Percentiles rank a stretch among this genome's conserved stretches.
Conservation (phyloP, 1,284 basidiomycete species). For the Cystobasidium pallidum region DNA sequence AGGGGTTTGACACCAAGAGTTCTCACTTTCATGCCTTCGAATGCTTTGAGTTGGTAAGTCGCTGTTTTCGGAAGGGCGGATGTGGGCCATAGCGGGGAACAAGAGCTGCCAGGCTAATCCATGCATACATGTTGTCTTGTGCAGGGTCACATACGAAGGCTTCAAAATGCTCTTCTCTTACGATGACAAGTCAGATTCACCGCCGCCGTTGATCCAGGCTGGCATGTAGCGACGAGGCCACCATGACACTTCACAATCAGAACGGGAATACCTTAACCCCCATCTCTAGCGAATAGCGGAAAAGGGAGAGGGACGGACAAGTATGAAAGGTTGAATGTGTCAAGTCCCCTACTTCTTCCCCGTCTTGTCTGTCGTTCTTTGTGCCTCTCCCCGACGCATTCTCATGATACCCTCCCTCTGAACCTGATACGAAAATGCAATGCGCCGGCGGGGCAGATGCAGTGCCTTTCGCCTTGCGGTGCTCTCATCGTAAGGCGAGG, state of each 20-base stretch:
- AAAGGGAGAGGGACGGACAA: background rate
- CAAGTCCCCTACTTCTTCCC: background rate
- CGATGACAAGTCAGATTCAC: slow-evolving; percentile 16
- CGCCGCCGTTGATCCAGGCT: slow-evolving; percentile 36
- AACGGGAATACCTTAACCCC: background rate
- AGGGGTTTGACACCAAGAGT: slow-evolving; percentile 90
- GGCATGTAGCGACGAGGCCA: slow-evolving; percentile 29
- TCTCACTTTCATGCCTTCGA: slow-evolving; percentile 94
- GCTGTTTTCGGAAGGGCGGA: too few relatives aligned
- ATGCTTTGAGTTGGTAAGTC: slow-evolving; percentile 86
- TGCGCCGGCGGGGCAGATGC: background rate
- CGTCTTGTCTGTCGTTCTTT: background rate
- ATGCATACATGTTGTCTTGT: background rate
- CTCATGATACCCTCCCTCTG: slow-evolving; percentile 1
- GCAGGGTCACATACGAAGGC: slow-evolving; percentile 53
- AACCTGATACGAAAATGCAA: background rate
- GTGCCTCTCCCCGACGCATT: background rate
- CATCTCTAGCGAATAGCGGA: too few relatives aligned
- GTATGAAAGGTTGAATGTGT: too few relatives aligned
- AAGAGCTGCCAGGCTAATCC: background rate
- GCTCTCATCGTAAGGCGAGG: background rate
- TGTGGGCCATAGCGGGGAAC: too few relatives aligned
- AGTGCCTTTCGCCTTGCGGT: background rate
- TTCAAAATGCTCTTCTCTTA: slow-evolving; percentile 47
- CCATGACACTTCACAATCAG: background rate